Conservation (phyloP, 2,329 filamentous ascomycete genomes). For the Hypomyces perniciosus region DNA sequence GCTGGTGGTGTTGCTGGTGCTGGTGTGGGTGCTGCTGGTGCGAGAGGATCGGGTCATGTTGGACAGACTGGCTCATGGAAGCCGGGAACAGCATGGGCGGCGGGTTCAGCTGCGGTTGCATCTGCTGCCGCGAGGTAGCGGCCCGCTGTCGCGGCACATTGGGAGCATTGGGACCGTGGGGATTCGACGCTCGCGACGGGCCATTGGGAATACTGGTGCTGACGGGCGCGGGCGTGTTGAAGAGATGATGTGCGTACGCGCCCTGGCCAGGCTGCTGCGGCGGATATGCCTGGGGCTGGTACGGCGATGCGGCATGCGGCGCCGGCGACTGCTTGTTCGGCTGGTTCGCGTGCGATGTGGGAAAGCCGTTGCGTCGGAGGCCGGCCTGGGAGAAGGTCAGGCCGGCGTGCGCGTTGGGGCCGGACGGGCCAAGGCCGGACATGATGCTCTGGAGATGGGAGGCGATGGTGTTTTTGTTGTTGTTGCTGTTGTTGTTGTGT, state of each 20-base stretch:
- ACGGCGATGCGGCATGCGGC: constrained; percentile 49
- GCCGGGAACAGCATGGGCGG: constrained; percentile 33
- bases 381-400: constrained; percentile 47
- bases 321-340: constrained; percentile 51
- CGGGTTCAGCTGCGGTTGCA: constrained; percentile 34
- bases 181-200: constrained; percentile 37
- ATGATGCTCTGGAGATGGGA: constrained; percentile 25
- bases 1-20: constrained; percentile 20
- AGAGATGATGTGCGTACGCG: constrained; percentile 48
- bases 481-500: background rate
- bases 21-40: constrained; percentile 34
- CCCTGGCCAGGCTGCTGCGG: constrained; percentile 45
- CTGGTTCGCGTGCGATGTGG: constrained; percentile 43
- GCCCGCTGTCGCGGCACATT: constrained; percentile 39
- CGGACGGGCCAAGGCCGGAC: constrained; percentile 44
- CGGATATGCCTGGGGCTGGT: constrained; percentile 48
- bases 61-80: constrained; percentile 36
- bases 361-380: constrained; percentile 42
- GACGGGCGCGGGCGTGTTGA: constrained; percentile 41
- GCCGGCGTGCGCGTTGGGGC: constrained; percentile 47
- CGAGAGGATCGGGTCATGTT: constrained; percentile 38
- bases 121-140: constrained; percentile 40
- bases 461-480: background rate
- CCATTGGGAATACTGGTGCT: constrained; percentile 43
- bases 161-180: constrained; percentile 44